A percentile compares a stretch with the other conserved stretches of the same genome.
These are phyloP conservation scores for Pseudogymnoascus pannorum DNA, from an alignment of 2,329 filamentous ascomycete genomes.

Conservation along the genomic window DNA sequence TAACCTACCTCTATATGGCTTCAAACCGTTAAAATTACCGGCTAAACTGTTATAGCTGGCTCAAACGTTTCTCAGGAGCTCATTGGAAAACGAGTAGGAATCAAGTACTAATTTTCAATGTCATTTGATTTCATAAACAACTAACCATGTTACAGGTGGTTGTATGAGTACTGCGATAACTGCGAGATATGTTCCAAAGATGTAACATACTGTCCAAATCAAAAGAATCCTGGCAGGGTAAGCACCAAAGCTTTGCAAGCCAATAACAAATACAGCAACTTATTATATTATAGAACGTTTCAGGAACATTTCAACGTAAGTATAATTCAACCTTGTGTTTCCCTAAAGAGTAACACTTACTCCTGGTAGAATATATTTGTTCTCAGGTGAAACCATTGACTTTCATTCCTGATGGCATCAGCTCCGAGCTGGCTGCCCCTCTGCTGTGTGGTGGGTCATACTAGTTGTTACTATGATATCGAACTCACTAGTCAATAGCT, in stretches of 20 bases:
- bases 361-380: not conserved
- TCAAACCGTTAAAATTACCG: not conserved
- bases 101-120: not conserved
- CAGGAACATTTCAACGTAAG: not conserved
- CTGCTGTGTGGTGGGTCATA: constrained; percentile 2
- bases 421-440: not conserved
- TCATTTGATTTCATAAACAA: not conserved
- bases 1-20: not conserved
- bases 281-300: not conserved
- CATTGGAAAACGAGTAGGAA: not conserved
- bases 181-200: too few species aligned
- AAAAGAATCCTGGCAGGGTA: too few species aligned
- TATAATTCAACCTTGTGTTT: not conserved
- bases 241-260: not conserved
- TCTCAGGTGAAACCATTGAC: not conserved
- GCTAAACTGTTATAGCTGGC: not conserved
- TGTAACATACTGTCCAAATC: too few species aligned
- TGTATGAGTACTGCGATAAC: too few species aligned
- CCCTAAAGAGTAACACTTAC: not conserved
- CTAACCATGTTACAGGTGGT: not conserved
- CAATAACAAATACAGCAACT: not conserved
- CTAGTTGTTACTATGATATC: not conserved
- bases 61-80: not conserved
- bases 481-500: not conserved
- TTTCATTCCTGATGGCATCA: not conserved